A percentile compares a stretch with the other conserved stretches of the same genome.
Evolutionary conservation across 2,329 filamentous ascomycete genomes (phyloP).

Genomic region (Septoria petroselini): DNA sequence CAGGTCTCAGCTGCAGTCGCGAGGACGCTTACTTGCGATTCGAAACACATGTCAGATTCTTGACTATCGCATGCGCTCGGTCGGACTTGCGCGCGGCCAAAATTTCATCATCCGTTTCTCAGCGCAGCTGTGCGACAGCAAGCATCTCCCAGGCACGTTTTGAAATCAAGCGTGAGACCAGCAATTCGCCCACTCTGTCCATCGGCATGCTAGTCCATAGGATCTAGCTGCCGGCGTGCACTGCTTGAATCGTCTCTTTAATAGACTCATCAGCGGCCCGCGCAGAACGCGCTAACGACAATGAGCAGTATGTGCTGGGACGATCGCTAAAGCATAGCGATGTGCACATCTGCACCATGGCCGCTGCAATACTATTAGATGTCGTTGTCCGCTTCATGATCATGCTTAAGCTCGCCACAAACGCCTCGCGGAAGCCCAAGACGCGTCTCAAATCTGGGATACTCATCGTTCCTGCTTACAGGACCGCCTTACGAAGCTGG

Average conservation of each 20-base stretch:
- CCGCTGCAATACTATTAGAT: constrained; percentile 2
- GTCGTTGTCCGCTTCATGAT: constrained; percentile 6
- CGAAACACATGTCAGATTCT: background rate
- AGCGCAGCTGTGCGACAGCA: constrained; percentile 6
- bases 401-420: constrained; percentile 3
- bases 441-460: constrained; percentile 3
- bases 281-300: constrained; percentile 1
- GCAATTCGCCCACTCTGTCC: background rate
- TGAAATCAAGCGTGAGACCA: background rate
- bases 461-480: constrained; percentile 18
- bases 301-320: constrained; percentile 9
- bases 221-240: constrained; percentile 9
- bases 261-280: constrained; percentile 8
- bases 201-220: constrained; percentile 7
- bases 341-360: background rate
- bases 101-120: background rate
- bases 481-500: constrained; percentile 4
- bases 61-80: background rate
- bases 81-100: constrained; percentile 7
- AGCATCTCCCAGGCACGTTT: background rate
- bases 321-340: background rate
- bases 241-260: constrained; percentile 1
- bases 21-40: background rate
- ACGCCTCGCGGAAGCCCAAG: constrained; percentile 7
- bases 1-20: background rate